Base-by-base conservation (phyloP, 768 basidiomycete genomes). In the Russula vinacea region DNA sequence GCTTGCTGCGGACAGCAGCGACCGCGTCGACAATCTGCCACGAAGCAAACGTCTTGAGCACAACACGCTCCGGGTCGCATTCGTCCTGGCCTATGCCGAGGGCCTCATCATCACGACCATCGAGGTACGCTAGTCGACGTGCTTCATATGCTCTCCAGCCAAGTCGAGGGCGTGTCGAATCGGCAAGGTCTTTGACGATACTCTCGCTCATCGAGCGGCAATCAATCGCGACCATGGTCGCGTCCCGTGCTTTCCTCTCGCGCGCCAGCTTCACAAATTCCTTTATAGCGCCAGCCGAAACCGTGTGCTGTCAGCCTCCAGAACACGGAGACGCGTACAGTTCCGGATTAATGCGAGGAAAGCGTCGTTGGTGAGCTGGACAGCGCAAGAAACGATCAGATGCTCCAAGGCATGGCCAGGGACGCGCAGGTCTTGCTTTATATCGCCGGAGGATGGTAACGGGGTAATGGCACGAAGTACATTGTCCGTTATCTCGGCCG, bases 1-100 rank as follows among this genome's bases (percentile, higher is more conserved):
- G 78, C 77, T 84, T 88, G 79, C 87, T 87, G 71, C 88, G 79
- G 58, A 80, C 81, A 39, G 80, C 77, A 63, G 80, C 80, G 54
- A 92, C 90, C 0, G 85, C 84, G 71, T 93, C 92, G 42, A 94
- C 90, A 11, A 83, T 88, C 78, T 92, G 89, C 89, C 89, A 92
- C 55, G 87, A 85, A 74, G 89, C 88, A 73, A 92, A 94, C 29
- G 88, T 85, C 81, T 92, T 92, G 68, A 94, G 71, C 56, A 90
- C 87, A 29, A 93, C 86, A 29, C 86, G 78, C 70, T 70, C 74
- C 70, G 82, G 80, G 67, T 93, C 91, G 71, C 90, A 91, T 73
- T 94, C 92, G 73, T 92, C 88, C 75, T 90, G 86, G 51, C 87
- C 88, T 10, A 84, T 74, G 73, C 82, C 84, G 62, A 89, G 74